Evolutionary conservation across 352 stramenopile genomes (phyloP).

Genomic region (Lagenidium sp.): DNA sequence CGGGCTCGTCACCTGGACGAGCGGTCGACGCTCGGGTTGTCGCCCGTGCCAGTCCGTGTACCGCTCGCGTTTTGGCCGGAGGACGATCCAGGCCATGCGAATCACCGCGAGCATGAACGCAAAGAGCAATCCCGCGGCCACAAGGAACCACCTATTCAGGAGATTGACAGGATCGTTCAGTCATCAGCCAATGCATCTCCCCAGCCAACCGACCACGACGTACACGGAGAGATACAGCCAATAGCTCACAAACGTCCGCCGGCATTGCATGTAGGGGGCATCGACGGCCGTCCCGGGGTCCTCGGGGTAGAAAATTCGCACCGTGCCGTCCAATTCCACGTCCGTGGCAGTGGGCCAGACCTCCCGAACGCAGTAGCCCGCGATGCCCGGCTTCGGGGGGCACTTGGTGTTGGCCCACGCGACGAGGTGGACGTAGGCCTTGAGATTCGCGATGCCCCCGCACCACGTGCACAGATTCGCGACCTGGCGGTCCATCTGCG

Average conservation of each 20-base stretch:
- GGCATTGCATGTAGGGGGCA: conserved; percentile 13
- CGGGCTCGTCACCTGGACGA: conserved; percentile 5
- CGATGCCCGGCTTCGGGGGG: conserved; percentile 2
- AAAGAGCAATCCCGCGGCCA: conserved; percentile 4
- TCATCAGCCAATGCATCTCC: background rate
- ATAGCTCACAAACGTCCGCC: conserved; percentile 16
- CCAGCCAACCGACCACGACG: background rate
- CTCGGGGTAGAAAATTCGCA: background rate
- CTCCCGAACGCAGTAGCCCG: conserved; percentile 6
- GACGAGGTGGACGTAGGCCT: conserved; percentile 14
- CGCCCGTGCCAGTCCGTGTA: conserved; percentile 11
- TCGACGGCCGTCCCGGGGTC: background rate
- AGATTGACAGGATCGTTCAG: background rate
- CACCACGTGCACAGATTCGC: conserved; percentile 17
- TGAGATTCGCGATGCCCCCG: conserved; percentile 9
- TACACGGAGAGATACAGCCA: conserved; percentile 19
- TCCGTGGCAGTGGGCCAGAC: conserved; percentile 12
- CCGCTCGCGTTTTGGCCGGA: conserved; percentile 7
- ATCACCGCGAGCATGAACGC: conserved; percentile 13
- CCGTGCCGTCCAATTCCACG: background rate
- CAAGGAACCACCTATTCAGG: conserved; percentile 13
- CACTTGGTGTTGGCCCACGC: conserved; percentile 16
- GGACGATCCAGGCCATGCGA: conserved; percentile 9
- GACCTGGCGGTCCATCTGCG: conserved; percentile 4
- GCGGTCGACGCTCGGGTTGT: conserved; percentile 10